Conservation (phyloP, 164 flowering plant species). For the Aristolochia contorta region DNA sequence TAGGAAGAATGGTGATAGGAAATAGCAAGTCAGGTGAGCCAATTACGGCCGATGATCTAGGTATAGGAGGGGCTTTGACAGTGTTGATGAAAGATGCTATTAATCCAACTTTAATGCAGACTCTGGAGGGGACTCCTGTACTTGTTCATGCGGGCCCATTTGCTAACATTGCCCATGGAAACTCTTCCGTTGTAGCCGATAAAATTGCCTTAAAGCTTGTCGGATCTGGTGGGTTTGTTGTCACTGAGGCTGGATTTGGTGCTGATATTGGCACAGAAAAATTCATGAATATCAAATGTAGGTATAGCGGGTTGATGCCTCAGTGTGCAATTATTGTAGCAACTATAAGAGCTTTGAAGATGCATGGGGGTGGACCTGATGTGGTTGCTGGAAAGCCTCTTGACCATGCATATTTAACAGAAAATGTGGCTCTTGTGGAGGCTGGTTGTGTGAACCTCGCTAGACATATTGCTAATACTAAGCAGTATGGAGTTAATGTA, state of each 20-base stretch:
- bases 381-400: slow-evolving; percentile 97
- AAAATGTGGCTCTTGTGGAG: slow-evolving; percentile 85
- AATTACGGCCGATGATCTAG: slow-evolving; percentile 95
- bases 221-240: slow-evolving; percentile 95
- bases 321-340: slow-evolving; percentile 97
- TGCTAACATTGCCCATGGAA: slow-evolving; percentile 99
- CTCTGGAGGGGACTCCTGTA: slow-evolving; percentile 97
- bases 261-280: slow-evolving; percentile 97
- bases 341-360: slow-evolving; percentile 90
- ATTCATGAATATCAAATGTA: slow-evolving; percentile 92
- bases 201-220: slow-evolving; percentile 90
- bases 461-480: slow-evolving; percentile 75
- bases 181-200: slow-evolving; percentile 91
- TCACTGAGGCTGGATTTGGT: slow-evolving; percentile 99
- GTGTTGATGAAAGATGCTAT: slow-evolving; percentile 98
- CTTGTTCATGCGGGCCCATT: slow-evolving; percentile 99
- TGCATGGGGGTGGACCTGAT: slow-evolving; percentile 99
- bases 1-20: slow-evolving; percentile 93
- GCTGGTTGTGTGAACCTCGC: slow-evolving; percentile 93
- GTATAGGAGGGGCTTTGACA: slow-evolving; percentile 93
- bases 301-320: slow-evolving; percentile 85
- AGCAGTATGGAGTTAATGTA: slow-evolving; percentile 82
- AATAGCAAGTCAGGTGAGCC: slow-evolving; percentile 93
- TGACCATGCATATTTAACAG: slow-evolving; percentile 75
- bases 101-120: slow-evolving; percentile 95